Evolutionary conservation across 1,284 basidiomycete genomes (phyloP), one percentile per base, ranked within the genome.

Genomic region (Leccinum pachyderme): DNA sequence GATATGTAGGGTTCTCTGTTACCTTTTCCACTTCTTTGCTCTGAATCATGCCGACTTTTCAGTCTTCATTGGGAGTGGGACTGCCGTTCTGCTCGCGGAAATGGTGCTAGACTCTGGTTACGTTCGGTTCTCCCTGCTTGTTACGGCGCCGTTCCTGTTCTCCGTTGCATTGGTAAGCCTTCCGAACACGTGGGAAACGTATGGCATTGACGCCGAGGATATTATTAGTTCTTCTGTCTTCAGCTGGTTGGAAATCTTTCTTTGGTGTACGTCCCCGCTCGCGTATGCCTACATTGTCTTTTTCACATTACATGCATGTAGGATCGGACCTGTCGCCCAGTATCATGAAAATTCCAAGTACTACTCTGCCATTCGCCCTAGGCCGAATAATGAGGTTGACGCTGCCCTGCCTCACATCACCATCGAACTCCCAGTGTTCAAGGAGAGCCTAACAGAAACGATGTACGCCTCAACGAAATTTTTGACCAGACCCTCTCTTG

Each of bases 341-440:
- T 89, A 83, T 68, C 80, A 87, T 62, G 81, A 87, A 69, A 90
- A 89, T 69, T 87, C 84, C 0, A 78, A 73, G 52, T 89, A 85
- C 67, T 89, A 89, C 67, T 87, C 84, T 7, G 86, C 86, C 7
- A 59, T 81, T 46, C 77, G 73, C 22, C 83, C 86, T 0, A 72
- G 67, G 9, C 74, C 84, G 6, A 83, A 86, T 64, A 78, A 75
- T 43, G 79, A 78, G 5, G 75, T 88, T n/a, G 86, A 89, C 57
- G 61, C 71, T 7, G 75, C 73, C 46, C 74, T 91, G 12, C 89
- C 89, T 1, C 89, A 91, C 64, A 77, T 91, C 55, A 88, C 89
- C 1, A 78, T 91, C 55, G 82, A 90, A 66, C 80, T 91, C 73
- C 90, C 89, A 0, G 89, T 91, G 7, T 92, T 89, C 74, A 91